A percentile compares a stretch with the other conserved stretches of the same genome.
phyloP scores from a whole-genome alignment of 108 stramenopile genomes.

The Mediolabrus comicus region DNA sequence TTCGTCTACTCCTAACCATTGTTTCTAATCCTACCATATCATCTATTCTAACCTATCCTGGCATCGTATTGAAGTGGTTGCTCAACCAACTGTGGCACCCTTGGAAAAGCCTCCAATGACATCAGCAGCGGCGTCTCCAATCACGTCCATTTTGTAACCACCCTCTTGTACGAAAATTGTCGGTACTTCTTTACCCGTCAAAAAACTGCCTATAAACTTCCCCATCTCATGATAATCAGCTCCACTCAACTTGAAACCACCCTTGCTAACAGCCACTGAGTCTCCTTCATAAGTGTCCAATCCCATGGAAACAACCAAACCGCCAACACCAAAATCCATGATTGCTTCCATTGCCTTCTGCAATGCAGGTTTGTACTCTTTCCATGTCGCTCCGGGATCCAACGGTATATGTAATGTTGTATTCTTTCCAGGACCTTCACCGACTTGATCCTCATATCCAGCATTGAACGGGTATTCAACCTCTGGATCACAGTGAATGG shows the following conservation, averaged over 20 bases:
- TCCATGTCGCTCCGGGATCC: constrained; percentile 65
- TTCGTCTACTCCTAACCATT: not conserved
- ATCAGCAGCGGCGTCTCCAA: constrained; percentile 71
- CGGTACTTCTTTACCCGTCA: constrained; percentile 36
- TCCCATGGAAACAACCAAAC: constrained; percentile 71
- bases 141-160: constrained; percentile 76
- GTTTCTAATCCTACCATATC: no score
- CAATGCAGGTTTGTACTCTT: constrained; percentile 53
- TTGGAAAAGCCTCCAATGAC: constrained; percentile 51
- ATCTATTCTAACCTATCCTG: not conserved
- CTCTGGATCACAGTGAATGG: constrained; percentile 79
- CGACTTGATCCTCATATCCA: constrained; percentile 76
- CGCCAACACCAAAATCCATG: constrained; percentile 50
- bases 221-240: constrained; percentile 68
- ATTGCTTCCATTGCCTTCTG: constrained; percentile 50
- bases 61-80: no score
- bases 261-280: constrained; percentile 61
- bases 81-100: constrained; percentile 5
- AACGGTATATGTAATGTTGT: constrained; percentile 68
- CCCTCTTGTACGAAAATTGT: constrained; percentile 76
- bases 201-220: constrained; percentile 39
- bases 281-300: constrained; percentile 76
- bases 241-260: constrained; percentile 62
- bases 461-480: constrained; percentile 83
- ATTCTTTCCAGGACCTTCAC: constrained; percentile 50